Conservation (phyloP, 192 early-diverging fungal species). For the Mortierella antarctica region DNA sequence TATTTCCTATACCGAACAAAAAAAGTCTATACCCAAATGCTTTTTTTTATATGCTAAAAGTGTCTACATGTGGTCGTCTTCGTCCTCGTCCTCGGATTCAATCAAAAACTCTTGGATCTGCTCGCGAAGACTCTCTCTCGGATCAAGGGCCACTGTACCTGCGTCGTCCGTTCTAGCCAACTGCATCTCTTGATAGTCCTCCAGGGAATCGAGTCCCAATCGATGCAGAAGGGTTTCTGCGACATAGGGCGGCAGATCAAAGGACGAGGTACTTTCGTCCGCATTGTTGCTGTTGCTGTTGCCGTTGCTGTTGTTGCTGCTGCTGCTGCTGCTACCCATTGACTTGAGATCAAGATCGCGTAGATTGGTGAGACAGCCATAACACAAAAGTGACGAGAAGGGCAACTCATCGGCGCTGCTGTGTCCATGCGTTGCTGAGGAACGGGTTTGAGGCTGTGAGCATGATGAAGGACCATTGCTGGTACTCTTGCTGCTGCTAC, state of each 20-base stretch:
- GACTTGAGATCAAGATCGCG: slow-evolving; percentile 57
- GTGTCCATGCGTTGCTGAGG: background rate
- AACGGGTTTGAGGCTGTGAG: background rate
- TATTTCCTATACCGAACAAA: background rate
- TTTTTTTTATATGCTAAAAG: background rate
- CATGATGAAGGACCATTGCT: slow-evolving; percentile 1
- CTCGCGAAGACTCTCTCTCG: slow-evolving; percentile 60
- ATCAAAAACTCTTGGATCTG: slow-evolving; percentile 77
- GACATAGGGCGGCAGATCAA: slow-evolving; percentile 59
- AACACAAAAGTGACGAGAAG: slow-evolving; percentile 58
- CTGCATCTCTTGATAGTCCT: slow-evolving; percentile 10
- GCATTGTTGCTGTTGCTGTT: background rate
- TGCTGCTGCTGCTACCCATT: slow-evolving; percentile 23
- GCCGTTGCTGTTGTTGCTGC: slow-evolving; percentile 10
- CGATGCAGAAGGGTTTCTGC: slow-evolving; percentile 46
- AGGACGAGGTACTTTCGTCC: background rate
- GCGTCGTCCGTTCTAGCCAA: background rate
- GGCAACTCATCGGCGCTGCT: slow-evolving; percentile 5
- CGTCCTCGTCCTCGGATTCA: slow-evolving; percentile 60
- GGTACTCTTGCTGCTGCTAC: background rate
- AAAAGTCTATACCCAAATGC: background rate
- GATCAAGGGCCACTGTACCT: slow-evolving; percentile 7
- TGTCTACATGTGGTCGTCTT: background rate
- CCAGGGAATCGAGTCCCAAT: slow-evolving; percentile 18
- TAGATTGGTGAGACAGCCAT: slow-evolving; percentile 63